A percentile compares a stretch with the other conserved stretches of the same genome.
Evolutionary conservation across 495 filamentous ascomycete species (phyloP).

Genomic region (Hypoxylon subgilvum): DNA sequence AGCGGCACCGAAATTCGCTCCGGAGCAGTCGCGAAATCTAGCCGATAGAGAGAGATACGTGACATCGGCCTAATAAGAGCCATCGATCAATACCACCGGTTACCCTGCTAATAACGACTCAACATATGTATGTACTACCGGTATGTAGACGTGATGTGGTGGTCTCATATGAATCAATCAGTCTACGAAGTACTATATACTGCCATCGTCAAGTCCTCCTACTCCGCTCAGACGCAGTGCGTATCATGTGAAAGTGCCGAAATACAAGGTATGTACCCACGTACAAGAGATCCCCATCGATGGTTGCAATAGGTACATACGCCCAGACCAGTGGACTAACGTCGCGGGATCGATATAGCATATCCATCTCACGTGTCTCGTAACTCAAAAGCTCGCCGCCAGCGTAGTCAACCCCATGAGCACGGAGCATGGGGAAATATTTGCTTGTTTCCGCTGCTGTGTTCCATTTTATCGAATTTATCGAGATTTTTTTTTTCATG

Average conservation of each 20-base stretch:
- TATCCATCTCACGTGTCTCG: conserved; percentile 8
- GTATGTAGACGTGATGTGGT: no score
- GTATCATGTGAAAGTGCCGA: no score
- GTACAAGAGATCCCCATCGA: no score
- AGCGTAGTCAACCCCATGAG: conserved; percentile 15
- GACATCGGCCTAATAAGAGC: conserved; percentile 26
- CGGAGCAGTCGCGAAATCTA: conserved; percentile 11
- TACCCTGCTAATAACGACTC: not conserved
- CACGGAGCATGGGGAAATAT: conserved; percentile 3
- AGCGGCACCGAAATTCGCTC: conserved; percentile 3
- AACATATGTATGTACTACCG: not conserved
- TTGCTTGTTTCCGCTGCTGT: not conserved
- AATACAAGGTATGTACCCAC: conserved; percentile 2
- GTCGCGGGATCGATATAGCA: not conserved
- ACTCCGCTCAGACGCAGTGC: not conserved
- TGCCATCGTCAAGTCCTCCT: conserved; percentile 2
- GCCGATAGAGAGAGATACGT: conserved; percentile 22
- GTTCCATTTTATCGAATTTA: conserved; percentile 25
- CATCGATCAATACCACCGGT: conserved; percentile 1
- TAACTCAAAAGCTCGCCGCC: conserved; percentile 8
- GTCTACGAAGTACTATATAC: no score
- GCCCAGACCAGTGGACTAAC: not conserved
- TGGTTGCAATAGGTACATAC: not conserved
- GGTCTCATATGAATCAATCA: no score
- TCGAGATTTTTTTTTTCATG: not conserved